These are phyloP conservation scores for Solanum pimpinellifolium DNA, from an alignment of 257 asterid genomes.

Conservation along the genomic window DNA sequence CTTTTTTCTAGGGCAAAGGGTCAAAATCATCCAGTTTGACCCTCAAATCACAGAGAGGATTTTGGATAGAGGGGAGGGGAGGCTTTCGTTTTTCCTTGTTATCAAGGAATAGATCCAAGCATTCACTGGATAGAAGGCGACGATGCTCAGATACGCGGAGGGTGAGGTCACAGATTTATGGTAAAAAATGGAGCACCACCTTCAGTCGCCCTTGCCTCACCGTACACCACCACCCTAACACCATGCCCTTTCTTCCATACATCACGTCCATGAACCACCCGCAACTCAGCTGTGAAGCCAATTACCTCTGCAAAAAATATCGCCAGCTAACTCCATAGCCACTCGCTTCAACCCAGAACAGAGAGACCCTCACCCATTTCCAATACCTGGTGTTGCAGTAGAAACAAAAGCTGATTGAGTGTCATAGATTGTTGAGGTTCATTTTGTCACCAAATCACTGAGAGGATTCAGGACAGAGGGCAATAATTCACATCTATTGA, in stretches of 20 bases:
- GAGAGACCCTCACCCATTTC: background rate
- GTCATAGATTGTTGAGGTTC: background rate
- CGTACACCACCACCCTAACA: background rate
- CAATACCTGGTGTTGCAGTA: background rate
- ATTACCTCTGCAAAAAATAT: background rate
- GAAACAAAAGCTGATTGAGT: background rate
- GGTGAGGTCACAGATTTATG: background rate
- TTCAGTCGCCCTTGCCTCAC: background rate
- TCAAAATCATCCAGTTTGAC: background rate
- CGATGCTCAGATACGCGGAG: background rate
- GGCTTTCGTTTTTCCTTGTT: background rate
- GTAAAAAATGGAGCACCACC: background rate
- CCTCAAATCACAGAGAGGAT: background rate
- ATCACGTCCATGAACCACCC: background rate
- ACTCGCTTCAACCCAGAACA: background rate
- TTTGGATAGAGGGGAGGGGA: background rate
- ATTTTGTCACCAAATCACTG: background rate
- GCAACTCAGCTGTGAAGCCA: background rate
- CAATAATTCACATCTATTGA: background rate
- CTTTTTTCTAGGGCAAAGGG: background rate
- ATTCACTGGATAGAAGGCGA: background rate
- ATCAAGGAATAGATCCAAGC: background rate
- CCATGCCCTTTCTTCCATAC: background rate
- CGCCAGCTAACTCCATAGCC: background rate
- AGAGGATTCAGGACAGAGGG: background rate